A percentile compares a stretch with the other conserved stretches of the same genome.
Conservation (phyloP, 2,329 filamentous ascomycete species). For the Ascochyta fabae region DNA sequence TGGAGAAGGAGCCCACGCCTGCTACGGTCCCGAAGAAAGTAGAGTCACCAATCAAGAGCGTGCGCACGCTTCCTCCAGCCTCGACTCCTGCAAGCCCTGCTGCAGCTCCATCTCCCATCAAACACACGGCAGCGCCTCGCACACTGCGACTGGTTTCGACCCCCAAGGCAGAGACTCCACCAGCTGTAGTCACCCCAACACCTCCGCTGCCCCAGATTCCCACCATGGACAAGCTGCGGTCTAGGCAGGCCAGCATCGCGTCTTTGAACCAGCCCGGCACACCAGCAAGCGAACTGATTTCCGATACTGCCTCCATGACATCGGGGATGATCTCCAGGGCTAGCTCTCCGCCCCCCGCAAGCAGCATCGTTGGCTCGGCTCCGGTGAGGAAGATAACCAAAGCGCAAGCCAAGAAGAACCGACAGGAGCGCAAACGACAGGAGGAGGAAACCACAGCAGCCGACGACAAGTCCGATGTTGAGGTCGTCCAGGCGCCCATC, state of each 20-base stretch:
- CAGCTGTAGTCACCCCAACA: constrained; percentile 46
- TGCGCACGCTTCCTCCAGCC: constrained; percentile 42
- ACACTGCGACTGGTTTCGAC: constrained; percentile 74
- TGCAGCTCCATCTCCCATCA: constrained; percentile 53
- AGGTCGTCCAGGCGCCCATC: constrained; percentile 70
- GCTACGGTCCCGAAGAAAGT: constrained; percentile 24
- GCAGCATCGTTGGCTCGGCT: constrained; percentile 70
- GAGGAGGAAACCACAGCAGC: constrained; percentile 57
- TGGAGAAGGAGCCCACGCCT: constrained; percentile 28
- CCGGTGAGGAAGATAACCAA: constrained; percentile 75
- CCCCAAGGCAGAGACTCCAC: constrained; percentile 65
- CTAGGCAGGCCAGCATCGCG: constrained; percentile 61
- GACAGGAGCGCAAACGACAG: constrained; percentile 65
- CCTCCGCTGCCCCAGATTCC: constrained; percentile 42
- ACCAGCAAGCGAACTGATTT: constrained; percentile 74
- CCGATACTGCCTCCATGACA: constrained; percentile 77
- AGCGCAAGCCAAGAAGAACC: constrained; percentile 78
- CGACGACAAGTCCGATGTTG: constrained; percentile 57
- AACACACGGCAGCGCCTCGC: constrained; percentile 59
- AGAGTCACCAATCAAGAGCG: constrained; percentile 34
- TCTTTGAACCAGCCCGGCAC: constrained; percentile 72
- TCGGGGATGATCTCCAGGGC: constrained; percentile 76
- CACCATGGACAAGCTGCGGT: constrained; percentile 52
- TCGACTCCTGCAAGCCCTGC: constrained; percentile 60
- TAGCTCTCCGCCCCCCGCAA: constrained; percentile 69